These are phyloP conservation scores for Ceratocystis cacaofunesta DNA, from an alignment of 2,329 filamentous ascomycete species.

Conservation along the genomic window DNA sequence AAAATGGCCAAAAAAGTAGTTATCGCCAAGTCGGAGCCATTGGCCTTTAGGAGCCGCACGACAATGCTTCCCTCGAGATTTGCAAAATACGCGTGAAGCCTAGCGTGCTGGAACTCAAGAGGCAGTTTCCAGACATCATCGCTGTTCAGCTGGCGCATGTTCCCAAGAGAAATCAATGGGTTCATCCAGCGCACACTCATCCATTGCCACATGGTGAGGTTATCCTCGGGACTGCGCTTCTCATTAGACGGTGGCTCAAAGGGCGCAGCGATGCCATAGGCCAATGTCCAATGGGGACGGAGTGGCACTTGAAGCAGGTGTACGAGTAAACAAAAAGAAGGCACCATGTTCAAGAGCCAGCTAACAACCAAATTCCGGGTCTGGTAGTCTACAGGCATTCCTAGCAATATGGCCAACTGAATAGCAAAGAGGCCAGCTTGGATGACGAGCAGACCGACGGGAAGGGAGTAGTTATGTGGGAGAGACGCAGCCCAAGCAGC, in stretches of 20 bases:
- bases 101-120: slow-evolving; percentile 66
- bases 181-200: slow-evolving; percentile 74
- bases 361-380: slow-evolving; percentile 14
- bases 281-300: slow-evolving; percentile 41
- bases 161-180: slow-evolving; percentile 54
- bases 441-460: slow-evolving; percentile 22
- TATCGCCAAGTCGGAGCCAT: slow-evolving; percentile 63
- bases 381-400: slow-evolving; percentile 21
- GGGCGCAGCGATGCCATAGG: slow-evolving; percentile 43
- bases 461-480: not conserved
- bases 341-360: slow-evolving; percentile 24
- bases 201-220: slow-evolving; percentile 66
- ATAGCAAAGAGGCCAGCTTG: slow-evolving; percentile 23
- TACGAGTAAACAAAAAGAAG: slow-evolving; percentile 33
- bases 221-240: slow-evolving; percentile 63
- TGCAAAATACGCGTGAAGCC: slow-evolving; percentile 60
- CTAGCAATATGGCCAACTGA: slow-evolving; percentile 19
- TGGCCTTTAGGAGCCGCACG: slow-evolving; percentile 53
- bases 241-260: slow-evolving; percentile 23
- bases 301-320: slow-evolving; percentile 55
- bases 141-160: slow-evolving; percentile 51
- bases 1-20: slow-evolving; percentile 49
- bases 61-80: slow-evolving; percentile 60
- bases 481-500: not conserved
- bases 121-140: slow-evolving; percentile 70